Percentiles rank a stretch among this genome's conserved stretches.
These are phyloP conservation scores for Podaxis sp. DNA, from an alignment of 768 basidiomycete genomes.

Conservation along the genomic window DNA sequence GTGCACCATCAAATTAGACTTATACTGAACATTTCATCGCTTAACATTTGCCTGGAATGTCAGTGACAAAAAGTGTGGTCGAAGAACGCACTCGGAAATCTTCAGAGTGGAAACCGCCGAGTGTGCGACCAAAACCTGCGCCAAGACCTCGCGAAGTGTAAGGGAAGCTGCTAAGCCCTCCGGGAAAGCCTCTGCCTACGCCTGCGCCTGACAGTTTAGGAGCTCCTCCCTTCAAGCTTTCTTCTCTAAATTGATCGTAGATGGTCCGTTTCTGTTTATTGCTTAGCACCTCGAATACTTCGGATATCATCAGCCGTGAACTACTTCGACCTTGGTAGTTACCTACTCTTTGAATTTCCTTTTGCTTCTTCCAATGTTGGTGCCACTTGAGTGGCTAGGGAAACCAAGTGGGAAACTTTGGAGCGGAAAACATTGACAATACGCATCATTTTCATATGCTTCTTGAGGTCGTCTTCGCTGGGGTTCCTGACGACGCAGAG, in stretches of 20 bases:
- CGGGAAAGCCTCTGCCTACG: constrained; percentile 31
- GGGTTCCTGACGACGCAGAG: constrained; percentile 75
- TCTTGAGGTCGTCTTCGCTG: constrained; percentile 84
- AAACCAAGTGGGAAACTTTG: constrained; percentile 7
- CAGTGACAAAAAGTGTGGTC: background rate
- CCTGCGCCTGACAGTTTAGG: constrained; percentile 48
- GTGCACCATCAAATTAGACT: constrained; percentile 32
- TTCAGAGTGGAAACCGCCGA: constrained; percentile 68
- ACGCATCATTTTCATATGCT: constrained; percentile 89
- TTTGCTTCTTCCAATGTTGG: constrained; percentile 82
- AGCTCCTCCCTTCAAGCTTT: constrained; percentile 81
- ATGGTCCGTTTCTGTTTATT: constrained; percentile 82
- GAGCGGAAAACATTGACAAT: background rate
- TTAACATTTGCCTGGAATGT: constrained; percentile 55
- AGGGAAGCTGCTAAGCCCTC: constrained; percentile 37
- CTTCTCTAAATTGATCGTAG: constrained; percentile 94
- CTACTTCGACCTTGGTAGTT: background rate
- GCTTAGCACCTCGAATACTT: constrained; percentile 93
- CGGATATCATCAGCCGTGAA: constrained; percentile 46
- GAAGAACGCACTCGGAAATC: constrained; percentile 76
- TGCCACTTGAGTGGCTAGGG: constrained; percentile 86
- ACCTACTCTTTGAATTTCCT: constrained; percentile 88
- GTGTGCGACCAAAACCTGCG: constrained; percentile 33
- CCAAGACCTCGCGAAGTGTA: constrained; percentile 54
- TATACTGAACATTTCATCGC: constrained; percentile 29